Conservation (phyloP, 2,329 filamentous ascomycete species). For the Curvularia sp. region DNA sequence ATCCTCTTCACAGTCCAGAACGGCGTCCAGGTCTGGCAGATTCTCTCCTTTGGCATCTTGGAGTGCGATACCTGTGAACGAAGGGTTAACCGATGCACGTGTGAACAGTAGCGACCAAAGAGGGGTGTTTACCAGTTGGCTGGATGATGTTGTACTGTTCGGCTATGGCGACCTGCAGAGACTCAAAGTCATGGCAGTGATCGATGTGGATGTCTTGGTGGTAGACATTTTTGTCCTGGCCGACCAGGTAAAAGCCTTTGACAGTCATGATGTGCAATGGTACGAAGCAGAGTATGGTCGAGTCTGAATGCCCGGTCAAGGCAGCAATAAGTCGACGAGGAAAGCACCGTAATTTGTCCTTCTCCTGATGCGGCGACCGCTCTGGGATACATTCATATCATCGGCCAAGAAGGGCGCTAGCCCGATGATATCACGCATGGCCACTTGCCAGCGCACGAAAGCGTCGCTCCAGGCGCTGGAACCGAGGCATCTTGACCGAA, state of each 20-base stretch:
- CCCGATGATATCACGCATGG: constrained; percentile 6
- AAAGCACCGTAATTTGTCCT: constrained; percentile 2
- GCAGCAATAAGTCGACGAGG: background rate
- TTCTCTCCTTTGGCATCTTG: constrained; percentile 21
- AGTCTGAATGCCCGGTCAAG: background rate
- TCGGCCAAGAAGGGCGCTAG: constrained; percentile 5
- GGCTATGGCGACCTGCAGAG: constrained; percentile 23
- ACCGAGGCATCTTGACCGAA: constrained; percentile 3
- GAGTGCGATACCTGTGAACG: constrained; percentile 15
- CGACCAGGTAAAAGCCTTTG: constrained; percentile 26
- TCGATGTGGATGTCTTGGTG: constrained; percentile 26
- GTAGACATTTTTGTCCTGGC: constrained; percentile 23
- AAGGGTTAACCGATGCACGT: background rate
- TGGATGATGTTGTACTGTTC: constrained; percentile 26
- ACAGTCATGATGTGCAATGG: constrained; percentile 17
- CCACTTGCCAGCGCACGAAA: constrained; percentile 4
- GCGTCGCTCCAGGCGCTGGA: background rate
- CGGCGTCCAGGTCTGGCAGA: constrained; percentile 20
- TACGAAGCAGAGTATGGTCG: background rate
- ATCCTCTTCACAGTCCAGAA: constrained; percentile 22
- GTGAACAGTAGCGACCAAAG: background rate
- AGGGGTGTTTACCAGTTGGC: constrained; percentile 9
- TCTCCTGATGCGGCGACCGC: background rate
- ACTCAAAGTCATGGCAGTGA: constrained; percentile 25
- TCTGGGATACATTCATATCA: background rate